A percentile compares a stretch with the other conserved stretches of the same genome.
These are phyloP conservation scores for Kalanchoe fedtschenkoi DNA, from an alignment of 164 flowering plant genomes.

Conservation along the genomic window DNA sequence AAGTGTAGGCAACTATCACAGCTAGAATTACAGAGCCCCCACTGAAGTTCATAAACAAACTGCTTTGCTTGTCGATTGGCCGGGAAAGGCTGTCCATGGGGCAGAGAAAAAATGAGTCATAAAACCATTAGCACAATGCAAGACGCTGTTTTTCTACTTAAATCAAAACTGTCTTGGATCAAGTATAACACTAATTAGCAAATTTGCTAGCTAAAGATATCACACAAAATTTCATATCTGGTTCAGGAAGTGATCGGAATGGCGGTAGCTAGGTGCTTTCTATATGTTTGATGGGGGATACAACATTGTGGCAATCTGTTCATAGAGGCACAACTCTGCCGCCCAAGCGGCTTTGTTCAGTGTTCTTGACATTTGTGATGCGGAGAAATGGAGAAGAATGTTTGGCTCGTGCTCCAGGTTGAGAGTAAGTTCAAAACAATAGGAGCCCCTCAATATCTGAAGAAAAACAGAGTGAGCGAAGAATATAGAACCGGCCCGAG, in stretches of 20 bases:
- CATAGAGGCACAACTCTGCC: too few species aligned
- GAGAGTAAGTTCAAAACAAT: background rate
- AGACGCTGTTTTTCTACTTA: background rate
- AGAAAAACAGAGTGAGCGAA: background rate
- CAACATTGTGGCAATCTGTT: background rate
- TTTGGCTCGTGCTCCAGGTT: background rate
- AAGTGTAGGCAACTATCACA: too few species aligned
- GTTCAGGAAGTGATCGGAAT: background rate
- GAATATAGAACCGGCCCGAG: background rate
- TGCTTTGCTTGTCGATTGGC: too few species aligned
- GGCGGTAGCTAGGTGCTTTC: background rate
- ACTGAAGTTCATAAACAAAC: too few species aligned
- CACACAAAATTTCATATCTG: background rate
- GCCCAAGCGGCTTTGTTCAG: too few species aligned
- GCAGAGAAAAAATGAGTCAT: too few species aligned
- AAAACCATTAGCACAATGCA: background rate
- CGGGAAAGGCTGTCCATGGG: too few species aligned
- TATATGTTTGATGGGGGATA: background rate
- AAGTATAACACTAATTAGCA: background rate
- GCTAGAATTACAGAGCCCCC: too few species aligned
- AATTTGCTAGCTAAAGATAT: background rate
- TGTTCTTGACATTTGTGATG: too few species aligned
- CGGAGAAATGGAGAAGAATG: background rate
- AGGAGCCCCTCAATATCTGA: background rate
- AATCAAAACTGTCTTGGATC: background rate